A percentile compares a stretch with the other conserved stretches of the same genome.
phyloP scores from a whole-genome alignment of 1,139 yeast species.

The Blastobotrys capitulatus region DNA sequence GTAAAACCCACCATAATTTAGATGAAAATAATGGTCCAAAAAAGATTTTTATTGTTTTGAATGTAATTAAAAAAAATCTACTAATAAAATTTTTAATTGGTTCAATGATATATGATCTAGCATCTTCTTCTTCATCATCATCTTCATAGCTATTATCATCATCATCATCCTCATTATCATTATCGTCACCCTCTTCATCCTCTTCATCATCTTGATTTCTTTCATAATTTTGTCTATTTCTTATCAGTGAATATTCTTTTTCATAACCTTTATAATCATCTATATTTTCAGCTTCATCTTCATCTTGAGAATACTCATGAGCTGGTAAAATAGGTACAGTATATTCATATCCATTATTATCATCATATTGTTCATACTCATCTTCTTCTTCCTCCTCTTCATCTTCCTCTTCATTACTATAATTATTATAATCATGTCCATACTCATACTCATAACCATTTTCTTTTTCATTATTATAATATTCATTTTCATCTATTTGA shows the following conservation, averaged over 20 bases:
- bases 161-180: background rate
- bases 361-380: conserved; percentile 3
- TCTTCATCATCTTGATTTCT: background rate
- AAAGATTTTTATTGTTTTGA: conserved; percentile 6
- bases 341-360: conserved; percentile 4
- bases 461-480: conserved; percentile 1
- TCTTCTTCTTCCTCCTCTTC: conserved; percentile 6
- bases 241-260: conserved; percentile 9
- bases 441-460: background rate
- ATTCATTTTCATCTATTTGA: background rate
- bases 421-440: background rate
- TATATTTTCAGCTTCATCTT: conserved; percentile 7
- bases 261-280: conserved; percentile 10
- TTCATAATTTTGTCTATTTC: background rate
- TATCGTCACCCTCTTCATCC: background rate
- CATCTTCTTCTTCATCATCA: conserved; percentile 2
- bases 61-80: background rate
- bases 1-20: conserved; percentile 7
- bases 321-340: conserved; percentile 12
- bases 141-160: conserved; percentile 3
- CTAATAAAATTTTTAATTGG: conserved; percentile 1
- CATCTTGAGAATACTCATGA: conserved; percentile 6
- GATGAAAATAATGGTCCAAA: conserved; percentile 10
- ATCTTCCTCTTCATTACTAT: background rate
- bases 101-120: conserved; percentile 7